Conservation (phyloP, 2,329 filamentous ascomycete species). For the Emmonsia crescens region DNA sequence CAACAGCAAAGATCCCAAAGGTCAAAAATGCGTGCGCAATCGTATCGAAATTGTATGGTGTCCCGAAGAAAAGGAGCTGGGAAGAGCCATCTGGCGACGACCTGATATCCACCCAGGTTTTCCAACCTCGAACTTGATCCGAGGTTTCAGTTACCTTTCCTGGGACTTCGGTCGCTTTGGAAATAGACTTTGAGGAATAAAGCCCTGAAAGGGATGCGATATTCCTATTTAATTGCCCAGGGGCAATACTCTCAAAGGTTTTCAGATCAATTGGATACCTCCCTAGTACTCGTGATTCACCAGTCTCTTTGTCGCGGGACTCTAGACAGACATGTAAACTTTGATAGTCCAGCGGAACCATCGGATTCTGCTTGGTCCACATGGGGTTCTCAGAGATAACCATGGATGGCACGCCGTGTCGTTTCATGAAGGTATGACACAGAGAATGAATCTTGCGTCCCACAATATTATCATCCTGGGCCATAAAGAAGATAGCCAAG, state of each 20-base stretch:
- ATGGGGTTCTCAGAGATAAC: conserved; percentile 34
- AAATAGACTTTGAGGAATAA: conserved; percentile 4
- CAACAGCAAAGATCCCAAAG: not conserved
- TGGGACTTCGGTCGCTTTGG: not conserved
- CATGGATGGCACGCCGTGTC: conserved; percentile 35
- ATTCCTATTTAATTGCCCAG: conserved; percentile 37
- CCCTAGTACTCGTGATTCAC: conserved; percentile 24
- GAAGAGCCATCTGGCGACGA: not conserved
- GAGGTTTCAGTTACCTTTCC: not conserved
- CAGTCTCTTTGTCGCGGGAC: conserved; percentile 24
- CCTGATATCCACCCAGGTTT: not conserved
- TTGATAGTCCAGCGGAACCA: conserved; percentile 30
- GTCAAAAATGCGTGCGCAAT: not conserved
- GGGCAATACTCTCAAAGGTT: conserved; percentile 38
- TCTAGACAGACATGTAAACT: conserved; percentile 36
- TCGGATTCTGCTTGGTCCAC: conserved; percentile 25
- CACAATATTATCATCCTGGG: conserved; percentile 23
- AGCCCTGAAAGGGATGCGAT: conserved; percentile 32
- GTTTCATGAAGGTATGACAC: conserved; percentile 31
- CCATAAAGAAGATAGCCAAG: conserved; percentile 36
- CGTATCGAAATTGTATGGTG: too few relatives aligned
- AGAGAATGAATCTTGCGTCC: conserved; percentile 22
- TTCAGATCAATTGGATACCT: conserved; percentile 37
- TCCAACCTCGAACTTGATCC: not conserved
- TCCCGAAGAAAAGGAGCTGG: not conserved